Evolutionary conservation across 345 rosid genomes (phyloP).

Genomic region (Eucalyptus coolabah): DNA sequence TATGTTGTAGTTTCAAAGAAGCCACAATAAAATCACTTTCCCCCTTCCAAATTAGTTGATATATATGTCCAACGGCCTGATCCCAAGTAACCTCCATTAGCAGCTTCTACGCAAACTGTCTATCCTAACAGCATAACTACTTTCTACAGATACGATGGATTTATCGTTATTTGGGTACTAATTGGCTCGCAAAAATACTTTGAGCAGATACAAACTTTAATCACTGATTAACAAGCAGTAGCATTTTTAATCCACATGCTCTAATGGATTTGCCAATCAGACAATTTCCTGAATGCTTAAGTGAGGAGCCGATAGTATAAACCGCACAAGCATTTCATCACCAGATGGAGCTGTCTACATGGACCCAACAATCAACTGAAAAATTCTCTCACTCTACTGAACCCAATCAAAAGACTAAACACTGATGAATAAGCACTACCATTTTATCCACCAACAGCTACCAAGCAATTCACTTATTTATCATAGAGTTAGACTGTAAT

Average conservation of each 20-base stretch:
- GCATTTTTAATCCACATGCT: neutral
- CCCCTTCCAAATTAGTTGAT: neutral
- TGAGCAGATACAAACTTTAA: neutral
- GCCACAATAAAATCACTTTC: neutral
- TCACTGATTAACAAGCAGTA: neutral
- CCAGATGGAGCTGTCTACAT: neutral
- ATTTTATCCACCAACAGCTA: neutral
- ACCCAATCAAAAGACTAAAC: neutral
- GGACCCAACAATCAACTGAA: neutral
- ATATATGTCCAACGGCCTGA: neutral
- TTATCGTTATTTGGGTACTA: neutral
- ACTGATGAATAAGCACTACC: neutral
- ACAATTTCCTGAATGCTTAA: neutral
- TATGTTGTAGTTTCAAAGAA: neutral
- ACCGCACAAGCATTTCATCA: neutral
- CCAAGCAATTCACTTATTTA: neutral
- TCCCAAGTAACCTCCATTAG: neutral
- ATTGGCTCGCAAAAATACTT: neutral
- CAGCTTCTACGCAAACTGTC: neutral
- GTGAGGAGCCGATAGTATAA: neutral
- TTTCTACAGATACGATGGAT: neutral
- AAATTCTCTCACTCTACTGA: neutral
- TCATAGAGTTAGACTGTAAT: neutral
- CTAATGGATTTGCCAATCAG: neutral
- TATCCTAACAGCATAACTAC: neutral